Evolutionary conservation across 148 eudicot species (phyloP), one percentile per base, ranked within the genome.

Genomic region (Chenopodium suecicum): DNA sequence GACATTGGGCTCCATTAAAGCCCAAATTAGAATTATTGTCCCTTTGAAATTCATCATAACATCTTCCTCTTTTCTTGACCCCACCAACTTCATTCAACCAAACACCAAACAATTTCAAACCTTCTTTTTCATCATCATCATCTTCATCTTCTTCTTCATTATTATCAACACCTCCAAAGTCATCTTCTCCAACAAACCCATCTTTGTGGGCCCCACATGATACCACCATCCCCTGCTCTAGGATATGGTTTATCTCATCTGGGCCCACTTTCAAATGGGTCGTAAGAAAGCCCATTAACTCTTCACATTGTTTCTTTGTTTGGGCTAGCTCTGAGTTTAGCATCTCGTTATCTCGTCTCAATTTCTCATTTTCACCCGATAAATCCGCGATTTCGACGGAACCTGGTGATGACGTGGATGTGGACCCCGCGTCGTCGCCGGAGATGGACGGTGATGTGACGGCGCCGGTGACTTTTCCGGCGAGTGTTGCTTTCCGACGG

Each of bases 281-380:
- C 4, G 84, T 88, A 77, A 95, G 69, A 25, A 89, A 89, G 0
- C 78, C 79, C 48, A 91, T 67, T 16, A 95, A 83, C 68, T 90
- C 93, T 4, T 95, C 92, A 75, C 97, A 92, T 34, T 93, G 88
- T 41, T 89, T 91, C 87, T 87, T 95, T 0, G 94, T 84, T 47
- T 90, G 91, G 0, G 87, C 91, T 1, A 95, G 90, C 86, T 95
- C 98, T 2, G 87, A 84, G 84, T 87, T 89, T 52, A 95, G 86
- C 73, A 84, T 79, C 80, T 88, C 87, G 25, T 95, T 95, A 22
- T 92, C 90, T 69, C 85, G 90, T 76, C 83, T 90, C 34, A 95
- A 68, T 70, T 90, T 95, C 89, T 90, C 88, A 79, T 95, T 95
- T 86, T 89, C 92, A 13, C 88, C 91, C 0, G 92, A 88, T 58